These are phyloP conservation scores for Scortechinia acanthostroma DNA, from an alignment of 2,329 filamentous ascomycete genomes.

Conservation along the genomic window DNA sequence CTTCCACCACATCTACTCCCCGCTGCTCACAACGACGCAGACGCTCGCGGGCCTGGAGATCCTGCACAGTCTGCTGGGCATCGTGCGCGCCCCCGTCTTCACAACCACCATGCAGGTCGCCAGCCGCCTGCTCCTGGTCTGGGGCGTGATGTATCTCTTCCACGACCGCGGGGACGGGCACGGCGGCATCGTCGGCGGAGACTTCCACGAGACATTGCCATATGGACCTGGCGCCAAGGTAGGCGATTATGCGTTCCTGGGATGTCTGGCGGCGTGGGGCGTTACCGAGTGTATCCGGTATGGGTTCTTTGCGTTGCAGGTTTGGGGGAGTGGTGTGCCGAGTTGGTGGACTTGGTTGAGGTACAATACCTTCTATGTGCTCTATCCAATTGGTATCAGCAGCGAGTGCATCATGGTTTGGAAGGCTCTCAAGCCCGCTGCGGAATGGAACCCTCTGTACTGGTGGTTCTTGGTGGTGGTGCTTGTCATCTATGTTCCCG, in stretches of 20 bases:
- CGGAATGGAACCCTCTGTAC: constrained; percentile 1
- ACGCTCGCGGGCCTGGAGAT: constrained; percentile 55
- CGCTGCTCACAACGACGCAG: constrained; percentile 25
- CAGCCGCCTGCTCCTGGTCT: constrained; percentile 57
- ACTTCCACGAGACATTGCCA: no score
- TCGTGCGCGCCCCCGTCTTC: constrained; percentile 55
- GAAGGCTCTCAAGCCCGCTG: constrained; percentile 3
- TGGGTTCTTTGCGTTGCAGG: constrained; percentile 55
- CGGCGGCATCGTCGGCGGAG: background rate
- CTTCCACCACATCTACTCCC: constrained; percentile 2
- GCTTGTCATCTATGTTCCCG: constrained; percentile 3
- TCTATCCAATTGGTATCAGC: constrained; percentile 60
- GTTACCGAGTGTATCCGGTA: constrained; percentile 65
- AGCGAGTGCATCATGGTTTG: constrained; percentile 57
- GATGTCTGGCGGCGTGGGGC: constrained; percentile 58
- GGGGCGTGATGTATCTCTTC: constrained; percentile 52
- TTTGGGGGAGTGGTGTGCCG: constrained; percentile 35
- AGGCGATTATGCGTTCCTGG: constrained; percentile 32
- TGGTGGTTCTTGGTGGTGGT: constrained; percentile 3
- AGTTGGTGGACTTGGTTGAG: constrained; percentile 48
- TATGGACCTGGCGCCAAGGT: constrained; percentile 24
- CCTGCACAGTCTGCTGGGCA: constrained; percentile 45
- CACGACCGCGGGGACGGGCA: constrained; percentile 5
- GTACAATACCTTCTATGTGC: constrained; percentile 55
- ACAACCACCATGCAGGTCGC: constrained; percentile 65